phyloP scores from a whole-genome alignment of 202 grass and related monocot species.

The Dendrocalamus latiflorus region DNA sequence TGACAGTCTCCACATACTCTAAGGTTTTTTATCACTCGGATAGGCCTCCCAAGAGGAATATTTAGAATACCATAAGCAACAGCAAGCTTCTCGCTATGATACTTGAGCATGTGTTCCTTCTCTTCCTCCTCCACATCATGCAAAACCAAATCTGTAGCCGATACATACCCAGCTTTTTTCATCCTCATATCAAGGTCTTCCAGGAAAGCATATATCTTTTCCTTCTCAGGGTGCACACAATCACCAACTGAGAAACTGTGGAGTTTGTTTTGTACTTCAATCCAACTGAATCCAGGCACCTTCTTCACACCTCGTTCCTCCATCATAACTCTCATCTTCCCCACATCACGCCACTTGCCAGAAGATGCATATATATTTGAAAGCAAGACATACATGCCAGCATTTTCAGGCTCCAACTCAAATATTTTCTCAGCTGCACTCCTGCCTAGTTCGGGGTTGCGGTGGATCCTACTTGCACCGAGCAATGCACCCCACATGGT shows the following conservation, averaged over 20 bases:
- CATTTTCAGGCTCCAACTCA: constrained; percentile 85
- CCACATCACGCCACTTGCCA: constrained; percentile 77
- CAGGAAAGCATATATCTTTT: constrained; percentile 81
- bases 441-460: constrained; percentile 72
- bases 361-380: constrained; percentile 88
- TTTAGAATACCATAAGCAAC: constrained; percentile 90
- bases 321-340: constrained; percentile 85
- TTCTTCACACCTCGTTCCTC: constrained; percentile 66
- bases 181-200: constrained; percentile 72
- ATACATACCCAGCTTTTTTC: constrained; percentile 82
- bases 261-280: constrained; percentile 79
- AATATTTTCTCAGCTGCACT: constrained; percentile 82
- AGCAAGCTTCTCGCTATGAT: constrained; percentile 89
- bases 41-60: constrained; percentile 67
- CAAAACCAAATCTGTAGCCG: constrained; percentile 80
- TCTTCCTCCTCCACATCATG: constrained; percentile 99
- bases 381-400: constrained; percentile 93
- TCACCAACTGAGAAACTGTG: constrained; percentile 85
- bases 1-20: too few species aligned
- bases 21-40: constrained; percentile 91
- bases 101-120: constrained; percentile 84
- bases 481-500: constrained; percentile 93
- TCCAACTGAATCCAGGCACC: constrained; percentile 90
- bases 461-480: constrained; percentile 89
- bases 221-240: constrained; percentile 72